phyloP scores from a whole-genome alignment of 176 grass and related monocot genomes.

The Juncus inflexus region DNA sequence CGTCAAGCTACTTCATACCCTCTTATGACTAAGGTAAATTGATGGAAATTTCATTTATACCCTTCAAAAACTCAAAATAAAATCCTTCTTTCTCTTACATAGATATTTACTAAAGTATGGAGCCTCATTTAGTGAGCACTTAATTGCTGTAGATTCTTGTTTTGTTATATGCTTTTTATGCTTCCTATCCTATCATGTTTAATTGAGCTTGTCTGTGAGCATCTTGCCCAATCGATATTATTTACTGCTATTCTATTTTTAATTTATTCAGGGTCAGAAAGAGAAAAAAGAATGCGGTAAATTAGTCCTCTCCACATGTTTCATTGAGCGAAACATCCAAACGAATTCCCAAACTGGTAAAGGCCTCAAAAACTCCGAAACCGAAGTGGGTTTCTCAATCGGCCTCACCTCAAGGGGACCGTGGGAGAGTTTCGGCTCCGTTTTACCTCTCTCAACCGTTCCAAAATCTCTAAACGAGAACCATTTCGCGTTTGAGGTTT shows the following conservation, averaged over 20 bases:
- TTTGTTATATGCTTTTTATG: too few species aligned
- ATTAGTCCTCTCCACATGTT: conserved; percentile 77
- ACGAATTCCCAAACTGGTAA: conserved; percentile 50
- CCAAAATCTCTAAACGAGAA: conserved; percentile 75
- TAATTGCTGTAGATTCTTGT: neutral
- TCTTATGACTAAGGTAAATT: conserved; percentile 67
- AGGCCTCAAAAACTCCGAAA: conserved; percentile 35
- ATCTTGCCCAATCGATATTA: conserved; percentile 8
- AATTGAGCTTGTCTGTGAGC: too few species aligned
- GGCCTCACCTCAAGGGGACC: conserved; percentile 80
- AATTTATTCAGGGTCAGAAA: conserved; percentile 43
- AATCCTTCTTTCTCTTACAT: too few species aligned
- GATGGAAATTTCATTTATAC: neutral
- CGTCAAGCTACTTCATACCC: conserved; percentile 48
- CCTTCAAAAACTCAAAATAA: neutral
- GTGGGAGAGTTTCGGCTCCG: conserved; percentile 79
- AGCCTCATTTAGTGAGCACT: neutral
- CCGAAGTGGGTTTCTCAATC: conserved; percentile 71
- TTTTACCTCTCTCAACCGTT: conserved; percentile 65
- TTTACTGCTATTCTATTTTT: conserved; percentile 10
- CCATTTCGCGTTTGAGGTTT: conserved; percentile 80
- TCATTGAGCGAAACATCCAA: conserved; percentile 72
- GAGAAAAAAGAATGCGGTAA: conserved; percentile 48
- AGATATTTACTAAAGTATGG: neutral
- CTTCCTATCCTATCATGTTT: too few species aligned